Conservation (phyloP, 2,329 filamentous ascomycete genomes). For the Fonsecaea pugnacius region DNA sequence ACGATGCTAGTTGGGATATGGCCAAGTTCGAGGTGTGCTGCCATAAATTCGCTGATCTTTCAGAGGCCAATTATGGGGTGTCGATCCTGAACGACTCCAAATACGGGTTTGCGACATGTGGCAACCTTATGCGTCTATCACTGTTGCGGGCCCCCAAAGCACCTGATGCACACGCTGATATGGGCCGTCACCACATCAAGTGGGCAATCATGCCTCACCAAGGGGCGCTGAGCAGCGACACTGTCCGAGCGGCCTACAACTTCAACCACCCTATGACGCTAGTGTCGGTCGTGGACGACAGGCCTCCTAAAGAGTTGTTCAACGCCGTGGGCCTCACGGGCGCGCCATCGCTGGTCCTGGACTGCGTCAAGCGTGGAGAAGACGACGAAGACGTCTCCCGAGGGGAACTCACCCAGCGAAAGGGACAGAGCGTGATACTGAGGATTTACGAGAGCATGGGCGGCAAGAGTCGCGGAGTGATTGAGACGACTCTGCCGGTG, state of each 20-base stretch:
- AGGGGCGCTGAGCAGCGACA: conserved; percentile 71
- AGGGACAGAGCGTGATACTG: conserved; percentile 78
- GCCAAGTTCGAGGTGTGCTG: conserved; percentile 97
- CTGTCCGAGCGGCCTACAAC: conserved; percentile 81
- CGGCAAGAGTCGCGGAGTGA: conserved; percentile 73
- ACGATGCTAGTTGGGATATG: conserved; percentile 76
- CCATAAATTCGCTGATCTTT: conserved; percentile 91
- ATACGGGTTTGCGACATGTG: conserved; percentile 90
- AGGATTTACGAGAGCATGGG: conserved; percentile 88
- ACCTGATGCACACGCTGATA: conserved; percentile 90
- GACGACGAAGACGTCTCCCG: conserved; percentile 72
- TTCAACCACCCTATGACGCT: conserved; percentile 78
- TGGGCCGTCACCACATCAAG: conserved; percentile 84
- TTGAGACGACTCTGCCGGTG: conserved; percentile 71
- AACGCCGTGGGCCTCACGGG: conserved; percentile 71
- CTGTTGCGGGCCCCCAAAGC: conserved; percentile 87
- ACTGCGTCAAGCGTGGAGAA: conserved; percentile 91
- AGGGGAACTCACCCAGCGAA: conserved; percentile 64
- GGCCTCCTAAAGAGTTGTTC: conserved; percentile 33
- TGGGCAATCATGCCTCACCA: conserved; percentile 89
- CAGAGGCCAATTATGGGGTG: conserved; percentile 85
- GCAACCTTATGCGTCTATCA: conserved; percentile 86
- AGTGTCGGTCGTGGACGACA: conserved; percentile 38
- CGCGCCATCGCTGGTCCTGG: conserved; percentile 72
- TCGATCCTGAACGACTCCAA: conserved; percentile 94